A percentile compares a stretch with the other conserved stretches of the same genome.
phyloP scores from a whole-genome alignment of 2,329 filamentous ascomycete genomes.

The Fusarium duplospermum region DNA sequence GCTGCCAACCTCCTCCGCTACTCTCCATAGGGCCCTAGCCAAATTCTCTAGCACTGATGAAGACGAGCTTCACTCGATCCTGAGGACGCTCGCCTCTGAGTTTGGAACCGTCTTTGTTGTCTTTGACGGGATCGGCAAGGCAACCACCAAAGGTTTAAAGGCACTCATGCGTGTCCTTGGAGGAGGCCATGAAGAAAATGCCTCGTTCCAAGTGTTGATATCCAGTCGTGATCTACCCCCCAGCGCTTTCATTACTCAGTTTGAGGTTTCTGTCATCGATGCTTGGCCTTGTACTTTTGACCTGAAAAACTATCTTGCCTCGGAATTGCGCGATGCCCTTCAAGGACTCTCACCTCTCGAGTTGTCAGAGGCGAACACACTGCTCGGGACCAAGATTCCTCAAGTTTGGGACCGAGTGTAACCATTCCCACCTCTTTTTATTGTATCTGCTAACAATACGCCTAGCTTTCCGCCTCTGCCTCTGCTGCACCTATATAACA shows the following conservation, averaged over 20 bases:
- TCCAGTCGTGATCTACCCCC: background rate
- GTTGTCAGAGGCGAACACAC: background rate
- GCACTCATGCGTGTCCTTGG: background rate
- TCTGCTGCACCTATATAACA: background rate
- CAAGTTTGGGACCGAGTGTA: background rate
- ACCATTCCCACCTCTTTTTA: background rate
- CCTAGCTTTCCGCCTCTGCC: background rate
- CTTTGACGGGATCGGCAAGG: background rate
- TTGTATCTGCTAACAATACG: background rate
- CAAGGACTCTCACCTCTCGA: too few species aligned
- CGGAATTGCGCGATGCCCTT: background rate
- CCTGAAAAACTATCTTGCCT: background rate
- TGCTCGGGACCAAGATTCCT: background rate
- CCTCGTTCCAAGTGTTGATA: background rate
- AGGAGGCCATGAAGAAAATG: background rate
- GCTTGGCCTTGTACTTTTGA: background rate
- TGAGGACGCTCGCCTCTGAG: background rate
- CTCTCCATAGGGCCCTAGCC: background rate
- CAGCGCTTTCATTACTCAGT: background rate
- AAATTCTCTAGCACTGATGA: background rate
- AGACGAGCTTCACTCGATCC: background rate
- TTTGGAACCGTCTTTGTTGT: background rate
- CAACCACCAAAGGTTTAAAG: background rate
- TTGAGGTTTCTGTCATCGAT: background rate
- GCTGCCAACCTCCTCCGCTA: background rate